Conservation (phyloP, 805 yeast species). For the Suhomyces vadensis region DNA sequence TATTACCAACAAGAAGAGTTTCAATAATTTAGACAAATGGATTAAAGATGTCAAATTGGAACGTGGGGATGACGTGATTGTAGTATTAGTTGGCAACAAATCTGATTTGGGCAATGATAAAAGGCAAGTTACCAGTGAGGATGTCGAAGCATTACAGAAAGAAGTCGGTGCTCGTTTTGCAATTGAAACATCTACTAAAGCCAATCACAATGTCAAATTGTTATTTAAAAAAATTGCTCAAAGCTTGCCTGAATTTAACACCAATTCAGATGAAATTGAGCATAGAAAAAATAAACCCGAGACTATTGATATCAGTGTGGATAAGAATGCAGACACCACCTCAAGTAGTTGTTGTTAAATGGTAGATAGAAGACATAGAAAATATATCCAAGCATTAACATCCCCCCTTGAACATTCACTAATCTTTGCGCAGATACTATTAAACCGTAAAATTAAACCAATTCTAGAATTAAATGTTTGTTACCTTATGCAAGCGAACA, state of each 20-base stretch:
- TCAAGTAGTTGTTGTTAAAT: slow-evolving; percentile 4
- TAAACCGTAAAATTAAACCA: not conserved
- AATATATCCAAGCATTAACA: too few species aligned
- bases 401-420: too few species aligned
- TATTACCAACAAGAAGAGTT: slow-evolving; percentile 81
- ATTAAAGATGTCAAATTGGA: slow-evolving; percentile 91
- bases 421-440: not conserved
- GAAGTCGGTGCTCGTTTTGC: slow-evolving; percentile 73
- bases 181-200: slow-evolving; percentile 93
- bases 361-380: slow-evolving; percentile 1
- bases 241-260: slow-evolving; percentile 76
- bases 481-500: too few species aligned
- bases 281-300: slow-evolving; percentile 29
- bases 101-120: slow-evolving; percentile 70
- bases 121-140: slow-evolving; percentile 79
- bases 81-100: slow-evolving; percentile 92
- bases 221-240: slow-evolving; percentile 90
- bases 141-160: slow-evolving; percentile 77
- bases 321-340: slow-evolving; percentile 16
- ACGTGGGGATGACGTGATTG: slow-evolving; percentile 85
- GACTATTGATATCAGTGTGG: slow-evolving; percentile 41
- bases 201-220: slow-evolving; percentile 89
- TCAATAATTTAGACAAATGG: slow-evolving; percentile 86
- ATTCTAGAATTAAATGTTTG: too few species aligned
- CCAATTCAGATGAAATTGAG: slow-evolving; percentile 10